Percentiles rank a stretch among this genome's conserved stretches.
Conservation (phyloP, 371 early-diverging fungal species). For the Amoeboaphelidium occidentale region DNA sequence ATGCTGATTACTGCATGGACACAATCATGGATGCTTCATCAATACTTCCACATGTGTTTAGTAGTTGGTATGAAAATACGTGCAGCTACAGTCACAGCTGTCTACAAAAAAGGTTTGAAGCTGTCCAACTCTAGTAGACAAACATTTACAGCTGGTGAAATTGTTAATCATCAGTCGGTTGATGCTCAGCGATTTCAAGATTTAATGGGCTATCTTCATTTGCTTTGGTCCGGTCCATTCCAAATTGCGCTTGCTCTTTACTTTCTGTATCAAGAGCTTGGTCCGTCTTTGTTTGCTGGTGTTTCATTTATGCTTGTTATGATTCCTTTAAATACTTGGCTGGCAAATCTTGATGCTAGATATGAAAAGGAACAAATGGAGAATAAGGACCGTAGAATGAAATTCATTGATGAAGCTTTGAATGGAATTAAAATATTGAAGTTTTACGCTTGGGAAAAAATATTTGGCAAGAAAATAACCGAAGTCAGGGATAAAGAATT, state of each 20-base stretch:
- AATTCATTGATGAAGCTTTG: conserved; percentile 46
- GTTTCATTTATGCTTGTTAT: conserved; percentile 41
- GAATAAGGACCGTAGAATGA: conserved; percentile 41
- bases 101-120: conserved; percentile 60
- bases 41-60: conserved; percentile 62
- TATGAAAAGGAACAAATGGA: conserved; percentile 66
- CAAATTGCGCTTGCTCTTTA: conserved; percentile 55
- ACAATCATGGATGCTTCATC: conserved; percentile 71
- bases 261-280: conserved; percentile 56
- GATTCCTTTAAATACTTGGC: conserved; percentile 19
- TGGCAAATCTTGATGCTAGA: conserved; percentile 6
- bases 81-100: conserved; percentile 52
- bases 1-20: conserved; percentile 56
- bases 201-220: conserved; percentile 16
- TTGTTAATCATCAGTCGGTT: conserved; percentile 75
- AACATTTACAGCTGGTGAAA: conserved; percentile 53
- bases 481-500: conserved; percentile 49
- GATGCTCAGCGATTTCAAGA: conserved; percentile 56
- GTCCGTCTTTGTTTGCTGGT: conserved; percentile 64
- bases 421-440: conserved; percentile 82
- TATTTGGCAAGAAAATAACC: conserved; percentile 21
- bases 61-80: conserved; percentile 47
- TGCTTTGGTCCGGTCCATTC: conserved; percentile 65
- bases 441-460: conserved; percentile 46
- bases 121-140: conserved; percentile 59